These are phyloP conservation scores for Myxozyma monticola DNA, from an alignment of 805 yeast species.

Conservation along the genomic window DNA sequence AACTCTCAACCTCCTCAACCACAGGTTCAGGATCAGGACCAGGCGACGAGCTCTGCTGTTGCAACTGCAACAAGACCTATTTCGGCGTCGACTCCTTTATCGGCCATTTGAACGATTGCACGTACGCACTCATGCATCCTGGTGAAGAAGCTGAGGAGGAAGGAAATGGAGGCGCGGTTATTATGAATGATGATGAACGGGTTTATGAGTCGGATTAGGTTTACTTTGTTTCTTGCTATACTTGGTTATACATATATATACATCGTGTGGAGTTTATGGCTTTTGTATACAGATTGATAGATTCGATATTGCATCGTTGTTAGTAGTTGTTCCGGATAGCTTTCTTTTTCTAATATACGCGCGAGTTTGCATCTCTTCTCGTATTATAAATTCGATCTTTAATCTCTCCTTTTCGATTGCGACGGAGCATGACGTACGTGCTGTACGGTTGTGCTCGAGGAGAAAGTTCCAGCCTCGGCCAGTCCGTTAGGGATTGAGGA, in stretches of 20 bases:
- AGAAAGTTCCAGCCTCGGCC: too few relatives aligned
- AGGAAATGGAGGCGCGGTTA: too few relatives aligned
- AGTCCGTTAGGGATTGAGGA: too few relatives aligned
- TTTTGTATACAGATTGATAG: neutral
- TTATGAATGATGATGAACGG: neutral
- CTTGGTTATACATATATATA: neutral
- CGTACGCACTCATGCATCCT: slow-evolving; percentile 28
- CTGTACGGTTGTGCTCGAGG: too few relatives aligned
- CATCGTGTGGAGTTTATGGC: neutral
- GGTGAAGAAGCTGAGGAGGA: slow-evolving; percentile 10
- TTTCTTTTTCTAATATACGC: too few relatives aligned
- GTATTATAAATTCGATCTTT: too few relatives aligned
- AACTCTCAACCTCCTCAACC: neutral
- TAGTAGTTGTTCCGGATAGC: too few relatives aligned
- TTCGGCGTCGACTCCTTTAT: slow-evolving; percentile 18
- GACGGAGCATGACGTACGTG: too few relatives aligned
- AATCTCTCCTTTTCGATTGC: too few relatives aligned
- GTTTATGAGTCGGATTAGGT: neutral
- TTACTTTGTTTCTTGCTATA: neutral
- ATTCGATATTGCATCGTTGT: too few relatives aligned
- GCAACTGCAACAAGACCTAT: slow-evolving; percentile 12
- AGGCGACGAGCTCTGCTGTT: slow-evolving; percentile 5
- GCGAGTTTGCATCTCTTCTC: too few relatives aligned
- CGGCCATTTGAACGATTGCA: slow-evolving; percentile 25
- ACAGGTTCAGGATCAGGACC: neutral